Evolutionary conservation across 352 stramenopile species (phyloP).

Genomic region (Saprolegnia parasitica): DNA sequence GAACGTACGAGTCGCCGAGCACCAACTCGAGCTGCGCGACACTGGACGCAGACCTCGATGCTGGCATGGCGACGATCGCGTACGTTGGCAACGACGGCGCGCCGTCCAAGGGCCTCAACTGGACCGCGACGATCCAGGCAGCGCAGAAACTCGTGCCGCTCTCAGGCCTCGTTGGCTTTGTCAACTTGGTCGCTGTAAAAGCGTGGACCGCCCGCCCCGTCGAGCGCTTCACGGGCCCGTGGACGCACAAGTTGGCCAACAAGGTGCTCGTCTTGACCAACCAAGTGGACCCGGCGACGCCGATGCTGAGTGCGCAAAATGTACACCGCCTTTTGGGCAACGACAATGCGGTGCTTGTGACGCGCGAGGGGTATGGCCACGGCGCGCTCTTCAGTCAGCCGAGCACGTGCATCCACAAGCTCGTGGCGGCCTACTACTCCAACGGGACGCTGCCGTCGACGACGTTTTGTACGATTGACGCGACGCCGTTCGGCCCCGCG

Average conservation of each 20-base stretch:
- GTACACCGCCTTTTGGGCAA: background rate
- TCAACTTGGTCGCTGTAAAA: background rate
- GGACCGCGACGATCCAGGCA: background rate
- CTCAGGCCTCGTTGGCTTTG: background rate
- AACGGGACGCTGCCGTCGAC: slow-evolving; percentile 1
- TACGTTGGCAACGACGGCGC: slow-evolving; percentile 21
- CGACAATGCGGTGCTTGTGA: slow-evolving; percentile 9
- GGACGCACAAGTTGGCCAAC: background rate
- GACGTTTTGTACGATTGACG: slow-evolving; percentile 12
- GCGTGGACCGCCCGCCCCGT: background rate
- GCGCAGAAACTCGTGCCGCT: background rate
- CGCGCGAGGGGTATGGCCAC: slow-evolving; percentile 22
- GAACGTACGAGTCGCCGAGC: background rate
- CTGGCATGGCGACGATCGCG: background rate
- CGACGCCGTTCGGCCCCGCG: background rate
- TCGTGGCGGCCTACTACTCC: background rate
- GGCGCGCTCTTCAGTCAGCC: background rate
- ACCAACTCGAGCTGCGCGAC: background rate
- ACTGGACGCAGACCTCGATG: background rate
- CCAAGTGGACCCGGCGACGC: slow-evolving; percentile 16
- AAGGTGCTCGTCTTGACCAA: slow-evolving; percentile 22
- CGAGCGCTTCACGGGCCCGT: slow-evolving; percentile 20
- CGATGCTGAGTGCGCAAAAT: background rate
- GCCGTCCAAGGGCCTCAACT: background rate
- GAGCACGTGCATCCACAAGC: background rate